Base-by-base conservation (phyloP, 2,329 filamentous ascomycete genomes). In the Phyllachora maydis region DNA sequence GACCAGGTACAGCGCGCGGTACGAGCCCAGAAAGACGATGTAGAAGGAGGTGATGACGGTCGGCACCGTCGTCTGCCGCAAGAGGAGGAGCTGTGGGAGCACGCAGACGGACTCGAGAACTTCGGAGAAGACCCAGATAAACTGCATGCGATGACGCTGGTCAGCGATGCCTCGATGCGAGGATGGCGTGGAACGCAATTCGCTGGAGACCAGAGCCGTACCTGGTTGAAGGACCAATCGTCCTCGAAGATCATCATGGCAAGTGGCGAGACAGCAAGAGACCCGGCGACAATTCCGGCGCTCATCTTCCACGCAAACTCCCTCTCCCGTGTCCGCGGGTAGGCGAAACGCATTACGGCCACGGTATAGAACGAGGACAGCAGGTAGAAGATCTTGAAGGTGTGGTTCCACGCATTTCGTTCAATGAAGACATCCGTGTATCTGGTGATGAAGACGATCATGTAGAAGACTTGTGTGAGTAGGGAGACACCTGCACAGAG, bases 41-140 rank as follows among this genome's bases (percentile, higher is more conserved):
- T 95, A 95, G 52, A 77, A 92, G n/a, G 79, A 91, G 45, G 92
- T 79, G 49, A 95, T 83, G 22, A 93, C 85, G 23, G 85, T 95
- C 0, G 85, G 85, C 0, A 93, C 81, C 14, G 72, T 82, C n/a
- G 85, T 93, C 47, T 93, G 82, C 29, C 85, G 77, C 9, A 95
- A 67, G 20, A 93, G 70, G 5, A 93, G 65, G 2, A 95, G 70
- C 45, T 95, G 85, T 0, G 85, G 85, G 11, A 95, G 68, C 16
- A 93, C 68, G 45, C 77, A 88, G 30, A 90, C 67, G 16, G 81
- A 85, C 50, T 95, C 85, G 39, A 95, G 73, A 34, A 92, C 75
- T 36, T 88, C 71, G 16, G 79, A 91, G 50, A 93, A 92, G 28
- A 71, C 65, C 76, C 79, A 90, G 31, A 79, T 59, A 42, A 75